Conservation (phyloP, 2,329 filamentous ascomycete species). For the Colletotrichum graminicola region DNA sequence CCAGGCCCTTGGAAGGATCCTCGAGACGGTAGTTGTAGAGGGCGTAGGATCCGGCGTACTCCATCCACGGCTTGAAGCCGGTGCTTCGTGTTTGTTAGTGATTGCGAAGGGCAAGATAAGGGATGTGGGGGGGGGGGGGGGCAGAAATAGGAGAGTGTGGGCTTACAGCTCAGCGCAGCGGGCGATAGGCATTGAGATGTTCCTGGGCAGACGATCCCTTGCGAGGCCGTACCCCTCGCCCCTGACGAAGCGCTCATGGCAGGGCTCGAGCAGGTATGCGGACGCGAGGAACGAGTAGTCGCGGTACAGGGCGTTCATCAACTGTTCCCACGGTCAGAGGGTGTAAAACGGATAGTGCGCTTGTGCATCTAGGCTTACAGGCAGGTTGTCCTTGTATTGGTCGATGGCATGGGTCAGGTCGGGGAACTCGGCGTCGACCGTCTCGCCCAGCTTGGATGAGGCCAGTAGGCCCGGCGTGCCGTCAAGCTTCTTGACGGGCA, state of each 20-base stretch:
- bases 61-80: slow-evolving; percentile 94
- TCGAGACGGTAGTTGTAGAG: slow-evolving; percentile 75
- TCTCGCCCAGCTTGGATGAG: slow-evolving; percentile 77
- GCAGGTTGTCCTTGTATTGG: slow-evolving; percentile 78
- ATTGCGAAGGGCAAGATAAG: not conserved
- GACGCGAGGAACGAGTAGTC: slow-evolving; percentile 94
- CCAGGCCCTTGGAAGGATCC: slow-evolving; percentile 67
- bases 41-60: slow-evolving; percentile 79
- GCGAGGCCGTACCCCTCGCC: slow-evolving; percentile 84
- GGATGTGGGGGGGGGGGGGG: not conserved
- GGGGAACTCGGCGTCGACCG: slow-evolving; percentile 79
- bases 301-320: slow-evolving; percentile 88
- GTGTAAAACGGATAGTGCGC: not conserved
- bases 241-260: slow-evolving; percentile 79
- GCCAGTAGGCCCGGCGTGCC: slow-evolving; percentile 85
- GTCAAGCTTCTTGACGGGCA: slow-evolving; percentile 82
- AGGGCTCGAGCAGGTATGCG: slow-evolving; percentile 91
- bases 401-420: slow-evolving; percentile 82
- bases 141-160: not conserved
- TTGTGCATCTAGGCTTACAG: slow-evolving; percentile 47
- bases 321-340: slow-evolving; percentile 35
- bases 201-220: slow-evolving; percentile 77
- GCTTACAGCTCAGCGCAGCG: slow-evolving; percentile 88
- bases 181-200: slow-evolving; percentile 84
- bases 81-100: slow-evolving; percentile 52